Evolutionary conservation across 192 early-diverging fungal genomes (phyloP).

Genomic region (Coemansia sp.): DNA sequence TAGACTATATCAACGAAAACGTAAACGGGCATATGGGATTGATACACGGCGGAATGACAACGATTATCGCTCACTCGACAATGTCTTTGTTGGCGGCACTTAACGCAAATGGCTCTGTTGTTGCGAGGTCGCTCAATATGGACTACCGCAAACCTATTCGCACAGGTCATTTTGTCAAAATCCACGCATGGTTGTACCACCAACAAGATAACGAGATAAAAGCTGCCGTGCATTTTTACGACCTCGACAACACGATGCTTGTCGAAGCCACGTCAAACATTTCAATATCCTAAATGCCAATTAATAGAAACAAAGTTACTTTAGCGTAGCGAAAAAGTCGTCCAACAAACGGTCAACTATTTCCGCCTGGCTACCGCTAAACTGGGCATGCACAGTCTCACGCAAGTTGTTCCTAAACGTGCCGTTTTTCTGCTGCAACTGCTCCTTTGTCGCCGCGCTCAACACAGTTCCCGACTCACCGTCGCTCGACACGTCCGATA

Average conservation of each 20-base stretch:
- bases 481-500: conserved; percentile 28
- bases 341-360: conserved; percentile 16
- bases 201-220: background rate
- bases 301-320: background rate
- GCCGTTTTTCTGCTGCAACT: conserved; percentile 29
- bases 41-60: conserved; percentile 51
- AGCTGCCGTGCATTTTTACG: conserved; percentile 36
- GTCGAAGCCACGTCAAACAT: conserved; percentile 31
- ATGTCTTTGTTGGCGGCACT: conserved; percentile 35
- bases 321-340: conserved; percentile 15
- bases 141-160: conserved; percentile 45
- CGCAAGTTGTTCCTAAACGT: conserved; percentile 37
- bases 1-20: conserved; percentile 41
- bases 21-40: conserved; percentile 39
- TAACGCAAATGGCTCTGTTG: conserved; percentile 19
- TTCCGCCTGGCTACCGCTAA: conserved; percentile 25
- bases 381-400: conserved; percentile 19
- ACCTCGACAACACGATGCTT: conserved; percentile 23
- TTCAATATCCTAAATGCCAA: conserved; percentile 6
- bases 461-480: conserved; percentile 1
- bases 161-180: conserved; percentile 40
- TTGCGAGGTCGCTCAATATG: conserved; percentile 39
- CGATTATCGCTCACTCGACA: conserved; percentile 34
- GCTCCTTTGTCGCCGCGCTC: conserved; percentile 17
- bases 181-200: conserved; percentile 44